Conservation (phyloP, 441 rosid genomes). For the Oxalis stricta region DNA sequence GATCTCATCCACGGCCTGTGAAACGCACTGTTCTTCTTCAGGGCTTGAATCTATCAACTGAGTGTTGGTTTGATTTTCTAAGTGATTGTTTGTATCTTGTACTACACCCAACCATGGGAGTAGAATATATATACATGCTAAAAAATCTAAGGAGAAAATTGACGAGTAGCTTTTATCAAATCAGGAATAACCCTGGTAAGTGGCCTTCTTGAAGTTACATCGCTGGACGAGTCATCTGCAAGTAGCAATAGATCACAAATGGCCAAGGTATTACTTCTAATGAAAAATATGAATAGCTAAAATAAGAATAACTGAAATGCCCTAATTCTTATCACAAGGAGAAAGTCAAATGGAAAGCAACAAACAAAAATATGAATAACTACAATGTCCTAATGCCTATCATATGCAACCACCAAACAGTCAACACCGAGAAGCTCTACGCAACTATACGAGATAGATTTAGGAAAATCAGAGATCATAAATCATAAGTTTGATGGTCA, state of each 20-base stretch:
- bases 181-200: conserved; percentile 26
- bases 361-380: background rate
- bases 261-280: background rate
- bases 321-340: no score
- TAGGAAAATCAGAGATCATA: no score
- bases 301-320: no score
- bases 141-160: conserved; percentile 32
- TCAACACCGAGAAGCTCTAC: no score
- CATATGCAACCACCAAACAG: no score
- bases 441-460: no score
- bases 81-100: conserved; percentile 14
- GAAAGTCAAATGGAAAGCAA: background rate
- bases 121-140: conserved; percentile 35
- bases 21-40: conserved; percentile 20
- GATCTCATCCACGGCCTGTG: conserved; percentile 32
- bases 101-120: conserved; percentile 26
- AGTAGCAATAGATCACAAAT: conserved; percentile 11
- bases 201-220: conserved; percentile 15
- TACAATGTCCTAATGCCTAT: no score
- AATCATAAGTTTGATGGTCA: no score
- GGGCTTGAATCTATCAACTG: conserved; percentile 24
- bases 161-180: conserved; percentile 19
- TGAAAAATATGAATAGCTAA: conserved; percentile 2
- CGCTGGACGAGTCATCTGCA: conserved; percentile 34
- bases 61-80: conserved; percentile 24